phyloP scores from a whole-genome alignment of 139 green algal species.

The Closterium sp. region DNA sequence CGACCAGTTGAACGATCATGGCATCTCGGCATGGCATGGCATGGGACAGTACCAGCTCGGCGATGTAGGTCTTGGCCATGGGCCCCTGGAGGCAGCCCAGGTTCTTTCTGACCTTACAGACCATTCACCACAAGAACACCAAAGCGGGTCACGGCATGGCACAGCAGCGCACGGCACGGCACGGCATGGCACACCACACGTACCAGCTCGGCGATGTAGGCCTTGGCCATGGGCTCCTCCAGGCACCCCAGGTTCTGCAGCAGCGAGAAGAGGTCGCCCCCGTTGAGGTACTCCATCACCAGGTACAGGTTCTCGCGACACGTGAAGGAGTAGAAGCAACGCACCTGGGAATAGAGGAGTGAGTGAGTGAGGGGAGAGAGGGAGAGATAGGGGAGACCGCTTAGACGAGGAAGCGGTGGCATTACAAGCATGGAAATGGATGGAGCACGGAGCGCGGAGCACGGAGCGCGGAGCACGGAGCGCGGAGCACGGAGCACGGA shows the following conservation, averaged over 20 bases:
- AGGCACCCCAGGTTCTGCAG: conserved; percentile 76
- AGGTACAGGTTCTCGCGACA: conserved; percentile 90
- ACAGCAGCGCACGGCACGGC: too few species aligned
- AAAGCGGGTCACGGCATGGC: not conserved
- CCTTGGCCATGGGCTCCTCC: conserved; percentile 75
- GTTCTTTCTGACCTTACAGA: not conserved
- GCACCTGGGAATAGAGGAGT: conserved; percentile 50
- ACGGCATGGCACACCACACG: not conserved
- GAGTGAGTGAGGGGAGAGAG: not conserved
- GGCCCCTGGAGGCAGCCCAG: too few species aligned
- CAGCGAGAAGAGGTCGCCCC: conserved; percentile 81
- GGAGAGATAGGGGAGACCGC: not conserved
- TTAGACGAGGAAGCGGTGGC: too few species aligned
- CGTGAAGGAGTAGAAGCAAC: conserved; percentile 92
- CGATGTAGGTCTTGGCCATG: too few species aligned
- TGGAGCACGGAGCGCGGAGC: too few species aligned
- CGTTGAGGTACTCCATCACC: conserved; percentile 95
- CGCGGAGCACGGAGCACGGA: too few species aligned
- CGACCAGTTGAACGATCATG: too few species aligned
- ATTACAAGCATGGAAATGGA: too few species aligned
- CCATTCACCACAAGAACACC: not conserved
- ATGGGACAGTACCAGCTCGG: too few species aligned
- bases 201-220: conserved; percentile 86
- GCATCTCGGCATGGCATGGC: not conserved
- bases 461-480: too few species aligned